Conservation (phyloP, 352 stramenopile genomes). For the Pythium graminicola region DNA sequence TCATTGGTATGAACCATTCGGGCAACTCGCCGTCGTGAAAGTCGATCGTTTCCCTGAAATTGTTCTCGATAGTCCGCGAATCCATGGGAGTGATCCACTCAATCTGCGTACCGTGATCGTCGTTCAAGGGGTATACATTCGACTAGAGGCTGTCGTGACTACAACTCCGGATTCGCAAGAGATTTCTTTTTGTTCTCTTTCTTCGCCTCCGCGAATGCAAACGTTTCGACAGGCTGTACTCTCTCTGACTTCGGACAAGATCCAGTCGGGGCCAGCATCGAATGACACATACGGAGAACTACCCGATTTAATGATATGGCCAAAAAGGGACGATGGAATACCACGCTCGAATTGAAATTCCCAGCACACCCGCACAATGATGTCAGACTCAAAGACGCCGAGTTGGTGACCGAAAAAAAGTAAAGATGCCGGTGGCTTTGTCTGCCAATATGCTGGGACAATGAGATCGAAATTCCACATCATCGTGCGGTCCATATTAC, state of each 20-base stretch:
- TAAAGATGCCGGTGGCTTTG: not conserved
- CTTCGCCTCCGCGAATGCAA: too few relatives aligned
- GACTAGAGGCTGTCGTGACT: too few relatives aligned
- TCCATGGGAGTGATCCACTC: too few relatives aligned
- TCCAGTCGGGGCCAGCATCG: not conserved
- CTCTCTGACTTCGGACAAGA: not conserved
- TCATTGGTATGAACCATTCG: too few relatives aligned
- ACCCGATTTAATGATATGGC: constrained; percentile 13
- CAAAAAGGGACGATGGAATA: constrained; percentile 14
- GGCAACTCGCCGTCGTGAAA: too few relatives aligned
- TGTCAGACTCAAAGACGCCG: not conserved
- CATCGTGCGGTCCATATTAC: not conserved
- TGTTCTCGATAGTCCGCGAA: too few relatives aligned
- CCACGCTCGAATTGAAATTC: constrained; percentile 16
- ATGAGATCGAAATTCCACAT: constrained; percentile 11
- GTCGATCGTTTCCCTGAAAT: too few relatives aligned
- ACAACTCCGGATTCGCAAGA: too few relatives aligned
- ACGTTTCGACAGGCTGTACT: not conserved
- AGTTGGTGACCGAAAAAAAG: not conserved
- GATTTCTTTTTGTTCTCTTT: too few relatives aligned
- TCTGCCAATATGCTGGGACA: not conserved
- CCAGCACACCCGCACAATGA: constrained; percentile 10
- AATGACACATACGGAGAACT: not conserved
- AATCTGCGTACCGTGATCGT: too few relatives aligned
- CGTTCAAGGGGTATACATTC: too few relatives aligned